Evolutionary conservation across 371 early-diverging fungal genomes (phyloP).

Genomic region (Apophysomyces trapeziformis): DNA sequence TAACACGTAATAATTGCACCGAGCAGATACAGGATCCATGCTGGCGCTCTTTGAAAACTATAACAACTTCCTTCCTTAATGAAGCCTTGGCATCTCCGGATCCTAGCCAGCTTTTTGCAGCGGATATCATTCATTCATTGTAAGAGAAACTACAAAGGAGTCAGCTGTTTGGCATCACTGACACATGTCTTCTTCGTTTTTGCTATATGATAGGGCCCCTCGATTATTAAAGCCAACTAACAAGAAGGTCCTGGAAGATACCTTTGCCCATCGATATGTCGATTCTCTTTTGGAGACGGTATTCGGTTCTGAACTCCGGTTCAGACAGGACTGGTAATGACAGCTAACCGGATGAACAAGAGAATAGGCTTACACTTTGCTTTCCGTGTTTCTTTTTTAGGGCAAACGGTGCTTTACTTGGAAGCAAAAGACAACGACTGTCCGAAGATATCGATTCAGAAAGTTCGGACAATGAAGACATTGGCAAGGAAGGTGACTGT

Average conservation of each 20-base stretch:
- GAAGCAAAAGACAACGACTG: not conserved
- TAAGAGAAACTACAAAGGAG: slow-evolving; percentile 1
- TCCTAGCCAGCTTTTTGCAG: slow-evolving; percentile 4
- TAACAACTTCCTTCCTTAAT: too few species aligned
- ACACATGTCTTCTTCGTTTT: not conserved
- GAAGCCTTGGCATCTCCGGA: not conserved
- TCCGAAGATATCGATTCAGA: not conserved
- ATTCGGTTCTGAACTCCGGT: not conserved
- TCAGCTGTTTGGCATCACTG: not conserved
- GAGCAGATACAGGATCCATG: too few species aligned
- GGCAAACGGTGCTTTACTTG: not conserved
- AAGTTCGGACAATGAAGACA: not conserved
- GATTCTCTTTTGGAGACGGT: slow-evolving; percentile 1
- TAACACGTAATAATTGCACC: too few species aligned
- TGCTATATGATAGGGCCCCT: not conserved
- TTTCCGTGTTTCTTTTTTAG: not conserved
- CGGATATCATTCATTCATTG: slow-evolving; percentile 2
- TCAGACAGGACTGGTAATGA: slow-evolving; percentile 1
- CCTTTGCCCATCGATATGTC: slow-evolving; percentile 8
- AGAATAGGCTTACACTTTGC: not conserved
- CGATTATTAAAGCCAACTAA: not conserved
- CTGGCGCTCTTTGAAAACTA: too few species aligned
- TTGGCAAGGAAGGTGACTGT: not conserved
- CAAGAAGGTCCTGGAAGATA: slow-evolving; percentile 8
- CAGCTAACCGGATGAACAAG: not conserved